These are phyloP conservation scores for Fusarium sublunatum DNA, from an alignment of 2,329 filamentous ascomycete species.

Conservation along the genomic window DNA sequence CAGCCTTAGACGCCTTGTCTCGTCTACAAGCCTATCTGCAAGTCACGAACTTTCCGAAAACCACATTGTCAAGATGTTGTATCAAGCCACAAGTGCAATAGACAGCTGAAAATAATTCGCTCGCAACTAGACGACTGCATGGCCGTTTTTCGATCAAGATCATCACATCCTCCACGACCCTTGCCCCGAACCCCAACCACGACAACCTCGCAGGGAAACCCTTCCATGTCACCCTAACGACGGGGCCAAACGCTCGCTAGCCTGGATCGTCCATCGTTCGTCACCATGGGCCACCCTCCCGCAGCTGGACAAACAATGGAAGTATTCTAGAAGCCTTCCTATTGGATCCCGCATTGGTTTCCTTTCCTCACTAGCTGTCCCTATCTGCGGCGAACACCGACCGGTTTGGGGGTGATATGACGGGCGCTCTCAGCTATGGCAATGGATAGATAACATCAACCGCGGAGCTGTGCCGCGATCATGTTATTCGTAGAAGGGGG, in stretches of 20 bases:
- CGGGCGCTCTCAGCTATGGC: conserved; percentile 2
- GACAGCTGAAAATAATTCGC: conserved; percentile 21
- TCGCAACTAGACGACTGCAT: conserved; percentile 7
- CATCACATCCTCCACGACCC: conserved; percentile 12
- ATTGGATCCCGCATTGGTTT: conserved; percentile 30
- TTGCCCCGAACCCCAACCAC: not conserved
- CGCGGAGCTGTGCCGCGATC: conserved; percentile 28
- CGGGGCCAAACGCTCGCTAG: conserved; percentile 13
- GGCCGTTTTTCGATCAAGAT: conserved; percentile 2
- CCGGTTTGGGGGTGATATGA: conserved; percentile 12
- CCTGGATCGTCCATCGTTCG: conserved; percentile 18
- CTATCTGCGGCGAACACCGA: conserved; percentile 19
- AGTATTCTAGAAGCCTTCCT: conserved; percentile 45
- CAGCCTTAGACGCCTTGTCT: conserved; percentile 24
- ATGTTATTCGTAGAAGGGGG: conserved; percentile 11
- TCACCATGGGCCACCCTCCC: conserved; percentile 17
- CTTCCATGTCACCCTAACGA: conserved; percentile 20
- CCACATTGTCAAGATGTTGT: conserved; percentile 3
- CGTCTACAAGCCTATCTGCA: conserved; percentile 22
- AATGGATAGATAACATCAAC: conserved; percentile 10
- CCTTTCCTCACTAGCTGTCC: conserved; percentile 18
- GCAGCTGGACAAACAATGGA: conserved; percentile 21
- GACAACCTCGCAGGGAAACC: conserved; percentile 17
- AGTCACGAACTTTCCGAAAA: conserved; percentile 22
- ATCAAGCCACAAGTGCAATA: conserved; percentile 4